Percentiles rank a stretch among this genome's conserved stretches.
These are phyloP conservation scores for Talaromyces stipitatus DNA, from an alignment of 495 filamentous ascomycete genomes.

Conservation along the genomic window DNA sequence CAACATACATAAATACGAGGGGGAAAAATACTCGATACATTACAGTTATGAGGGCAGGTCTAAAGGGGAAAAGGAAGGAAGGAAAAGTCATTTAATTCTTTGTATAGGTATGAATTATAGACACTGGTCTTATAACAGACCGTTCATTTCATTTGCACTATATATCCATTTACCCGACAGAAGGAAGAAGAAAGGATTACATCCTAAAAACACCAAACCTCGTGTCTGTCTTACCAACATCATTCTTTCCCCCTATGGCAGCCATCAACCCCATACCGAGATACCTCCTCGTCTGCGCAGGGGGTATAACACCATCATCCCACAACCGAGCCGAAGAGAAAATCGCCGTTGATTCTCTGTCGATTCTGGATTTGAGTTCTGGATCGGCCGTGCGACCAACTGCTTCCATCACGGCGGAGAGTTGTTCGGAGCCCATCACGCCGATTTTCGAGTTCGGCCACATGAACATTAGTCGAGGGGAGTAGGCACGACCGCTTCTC, in stretches of 20 bases:
- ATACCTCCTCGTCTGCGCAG: slow-evolving; percentile 75
- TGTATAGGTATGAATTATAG: slow-evolving; percentile 2
- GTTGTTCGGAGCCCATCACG: slow-evolving; percentile 94
- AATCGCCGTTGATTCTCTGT: slow-evolving; percentile 79
- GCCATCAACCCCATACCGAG: slow-evolving; percentile 76
- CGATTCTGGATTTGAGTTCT: slow-evolving; percentile 74
- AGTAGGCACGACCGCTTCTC: slow-evolving; percentile 79
- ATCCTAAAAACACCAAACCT: slow-evolving; percentile 96
- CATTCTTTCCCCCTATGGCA: slow-evolving; percentile 59
- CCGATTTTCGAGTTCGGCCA: slow-evolving; percentile 95
- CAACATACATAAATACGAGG: slow-evolving; percentile 4
- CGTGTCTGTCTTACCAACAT: slow-evolving; percentile 52
- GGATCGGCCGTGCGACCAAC: slow-evolving; percentile 82
- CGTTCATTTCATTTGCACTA: neutral
- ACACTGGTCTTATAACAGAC: neutral
- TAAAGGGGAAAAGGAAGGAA: neutral
- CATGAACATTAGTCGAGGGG: slow-evolving; percentile 87
- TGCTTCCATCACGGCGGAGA: slow-evolving; percentile 87
- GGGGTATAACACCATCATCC: slow-evolving; percentile 94
- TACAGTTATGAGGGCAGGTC: neutral
- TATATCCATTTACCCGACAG: neutral
- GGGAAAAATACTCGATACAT: slow-evolving; percentile 9
- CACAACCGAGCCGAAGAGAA: slow-evolving; percentile 86
- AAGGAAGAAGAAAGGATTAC: slow-evolving; percentile 35
- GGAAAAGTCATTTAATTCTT: slow-evolving; percentile 11